These are phyloP conservation scores for Fusarium sterilihyphosum DNA, from an alignment of 2,329 filamentous ascomycete species.

Conservation along the genomic window DNA sequence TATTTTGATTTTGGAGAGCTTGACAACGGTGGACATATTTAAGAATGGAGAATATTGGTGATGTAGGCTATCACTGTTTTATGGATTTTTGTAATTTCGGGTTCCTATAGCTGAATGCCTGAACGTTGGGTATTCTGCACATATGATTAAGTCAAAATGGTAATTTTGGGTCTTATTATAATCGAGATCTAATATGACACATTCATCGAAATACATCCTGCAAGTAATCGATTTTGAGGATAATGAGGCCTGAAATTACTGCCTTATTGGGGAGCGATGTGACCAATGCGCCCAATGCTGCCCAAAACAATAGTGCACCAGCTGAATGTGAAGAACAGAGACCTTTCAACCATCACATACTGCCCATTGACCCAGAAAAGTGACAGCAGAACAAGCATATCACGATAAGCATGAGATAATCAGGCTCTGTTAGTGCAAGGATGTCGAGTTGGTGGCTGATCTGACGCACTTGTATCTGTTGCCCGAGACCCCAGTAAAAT, in stretches of 20 bases:
- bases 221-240: neutral
- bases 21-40: accelerated
- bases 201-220: neutral
- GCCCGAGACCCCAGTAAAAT: no score
- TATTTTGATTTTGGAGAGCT: neutral
- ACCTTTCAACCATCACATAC: accelerated
- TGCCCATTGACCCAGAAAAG: neutral
- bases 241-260: neutral
- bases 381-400: accelerated
- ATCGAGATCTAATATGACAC: no score
- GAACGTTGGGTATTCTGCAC: neutral
- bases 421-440: neutral
- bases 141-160: neutral
- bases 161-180: no score
- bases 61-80: neutral
- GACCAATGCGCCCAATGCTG: neutral
- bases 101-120: neutral
- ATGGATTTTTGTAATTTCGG: neutral
- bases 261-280: no score
- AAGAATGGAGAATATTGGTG: accelerated
- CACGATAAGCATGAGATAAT: neutral
- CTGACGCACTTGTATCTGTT: neutral
- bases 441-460: neutral
- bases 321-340: neutral
- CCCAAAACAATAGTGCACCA: neutral